Evolutionary conservation across 2,329 filamentous ascomycete species (phyloP), one percentile per base, ranked within the genome.

Genomic region (Pseudopithomyces chartarum): DNA sequence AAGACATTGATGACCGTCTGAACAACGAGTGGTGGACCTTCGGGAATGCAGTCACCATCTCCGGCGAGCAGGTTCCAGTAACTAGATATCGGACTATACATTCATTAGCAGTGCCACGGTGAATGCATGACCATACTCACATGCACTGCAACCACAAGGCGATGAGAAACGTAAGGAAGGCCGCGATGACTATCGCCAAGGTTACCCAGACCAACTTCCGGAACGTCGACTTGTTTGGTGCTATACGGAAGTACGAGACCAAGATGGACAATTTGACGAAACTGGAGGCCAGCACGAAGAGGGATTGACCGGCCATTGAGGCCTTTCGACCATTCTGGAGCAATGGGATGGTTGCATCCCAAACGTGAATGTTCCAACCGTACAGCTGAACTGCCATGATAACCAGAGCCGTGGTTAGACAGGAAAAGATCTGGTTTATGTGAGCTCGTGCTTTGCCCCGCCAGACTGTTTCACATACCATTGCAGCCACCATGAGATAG

Each of bases 1-100:
- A 79, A 61, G 29, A 78, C 79, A 52, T 80, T 81, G 48, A 82
- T 65, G 3, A 77, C 66, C 6, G 76, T 78, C 33, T 78, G 74
- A 29, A 71, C 73, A 5, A 82, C 65, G 4, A 78, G 77, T n/a
- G 74, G 72, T 3, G 72, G 73, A 17, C 79, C 79, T 70, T 82
- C 80, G 13, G 80, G 69, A 26, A 81, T 68, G 61, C 80, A 82
- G 54, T 76, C 69, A 49, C 55, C 66, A 58, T 65, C 71, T 63
- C 57, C 66, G 22, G 74, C 64, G 10, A 73, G 71, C 38, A 78
- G 73, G 20, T 66, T 66, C 80, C 80, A 82, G 53, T 81, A 81
- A 47, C 77, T 74, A 39, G 73, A 66, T 13, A 80, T 75, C 2
- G 79, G 79, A 15, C 78, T 81, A 43, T n/a, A 3, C 19, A 34